phyloP scores from a whole-genome alignment of 768 basidiomycete genomes.

The Macrolepiota dolichaula region DNA sequence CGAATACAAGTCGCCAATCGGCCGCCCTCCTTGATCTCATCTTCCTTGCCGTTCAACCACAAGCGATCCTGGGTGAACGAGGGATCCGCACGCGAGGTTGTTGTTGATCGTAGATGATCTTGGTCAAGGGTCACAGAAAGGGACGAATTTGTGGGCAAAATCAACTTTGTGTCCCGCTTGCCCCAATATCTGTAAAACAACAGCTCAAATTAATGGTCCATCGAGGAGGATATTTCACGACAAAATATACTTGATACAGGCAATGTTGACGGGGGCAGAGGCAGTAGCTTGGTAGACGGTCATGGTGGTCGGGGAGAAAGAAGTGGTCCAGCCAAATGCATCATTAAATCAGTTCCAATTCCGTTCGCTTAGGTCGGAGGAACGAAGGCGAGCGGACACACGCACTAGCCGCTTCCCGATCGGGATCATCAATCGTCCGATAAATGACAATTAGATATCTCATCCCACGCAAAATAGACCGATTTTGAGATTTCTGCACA shows the following conservation, averaged over 20 bases:
- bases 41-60: constrained; percentile 94
- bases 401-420: not conserved
- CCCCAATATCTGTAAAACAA: constrained; percentile 83
- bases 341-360: not conserved
- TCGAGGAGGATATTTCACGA: not conserved
- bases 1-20: constrained; percentile 80
- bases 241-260: constrained; percentile 82
- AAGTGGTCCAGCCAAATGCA: not conserved
- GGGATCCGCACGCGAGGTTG: constrained; percentile 83
- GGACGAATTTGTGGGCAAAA: constrained; percentile 96
- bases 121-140: constrained; percentile 97
- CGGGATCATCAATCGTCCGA: constrained; percentile 2
- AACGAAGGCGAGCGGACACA: not conserved
- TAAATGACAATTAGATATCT: not conserved
- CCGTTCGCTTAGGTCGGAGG: constrained; percentile 2
- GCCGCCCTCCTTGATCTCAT: constrained; percentile 80
- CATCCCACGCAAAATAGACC: constrained; percentile 9
- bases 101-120: constrained; percentile 92
- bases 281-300: constrained; percentile 78
- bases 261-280: constrained; percentile 95
- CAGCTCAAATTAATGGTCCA: not conserved
- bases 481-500: constrained; percentile 11
- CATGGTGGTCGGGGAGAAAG: not conserved
- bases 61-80: constrained; percentile 73
- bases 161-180: constrained; percentile 92